Evolutionary conservation across 805 yeast genomes (phyloP).

Genomic region (Grigorovia humatica): DNA sequence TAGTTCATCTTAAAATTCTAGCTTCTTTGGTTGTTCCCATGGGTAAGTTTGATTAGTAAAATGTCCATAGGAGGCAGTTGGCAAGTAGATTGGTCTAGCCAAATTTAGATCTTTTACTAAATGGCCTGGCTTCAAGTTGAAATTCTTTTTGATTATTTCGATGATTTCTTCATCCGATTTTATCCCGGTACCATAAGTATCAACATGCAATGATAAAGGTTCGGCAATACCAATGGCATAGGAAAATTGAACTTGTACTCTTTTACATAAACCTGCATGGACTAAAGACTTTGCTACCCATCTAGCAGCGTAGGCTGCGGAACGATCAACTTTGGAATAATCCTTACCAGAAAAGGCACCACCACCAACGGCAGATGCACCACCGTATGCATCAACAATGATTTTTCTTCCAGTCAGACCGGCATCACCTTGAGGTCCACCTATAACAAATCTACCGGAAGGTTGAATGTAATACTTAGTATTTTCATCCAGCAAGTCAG

Average conservation of each 20-base stretch:
- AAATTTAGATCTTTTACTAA: constrained; percentile 92
- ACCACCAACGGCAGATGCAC: constrained; percentile 99
- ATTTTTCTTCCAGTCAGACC: constrained; percentile 99
- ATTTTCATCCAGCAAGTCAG: constrained; percentile 80
- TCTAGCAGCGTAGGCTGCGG: constrained; percentile 99
- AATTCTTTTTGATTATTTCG: constrained; percentile 83
- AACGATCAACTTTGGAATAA: constrained; percentile 98
- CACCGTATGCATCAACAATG: constrained; percentile 99
- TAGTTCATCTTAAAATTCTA: constrained; percentile 38
- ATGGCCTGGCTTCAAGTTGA: constrained; percentile 99
- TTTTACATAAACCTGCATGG: constrained; percentile 87
- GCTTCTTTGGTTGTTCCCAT: constrained; percentile 94
- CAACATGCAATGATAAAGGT: constrained; percentile 95
- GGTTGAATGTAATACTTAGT: constrained; percentile 98
- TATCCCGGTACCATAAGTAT: constrained; percentile 95
- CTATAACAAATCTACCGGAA: constrained; percentile 98
- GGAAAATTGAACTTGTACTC: constrained; percentile 96
- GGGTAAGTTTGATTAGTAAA: constrained; percentile 98
- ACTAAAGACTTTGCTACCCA: constrained; percentile 99
- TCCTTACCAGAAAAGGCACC: constrained; percentile 99
- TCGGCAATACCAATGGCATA: constrained; percentile 99
- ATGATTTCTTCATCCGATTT: constrained; percentile 84
- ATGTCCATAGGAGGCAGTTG: constrained; percentile 99
- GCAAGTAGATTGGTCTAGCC: constrained; percentile 98
- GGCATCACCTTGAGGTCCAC: constrained; percentile 99